These are phyloP conservation scores for Senecio squalidus DNA, from an alignment of 140 eudicot species.

Conservation along the genomic window DNA sequence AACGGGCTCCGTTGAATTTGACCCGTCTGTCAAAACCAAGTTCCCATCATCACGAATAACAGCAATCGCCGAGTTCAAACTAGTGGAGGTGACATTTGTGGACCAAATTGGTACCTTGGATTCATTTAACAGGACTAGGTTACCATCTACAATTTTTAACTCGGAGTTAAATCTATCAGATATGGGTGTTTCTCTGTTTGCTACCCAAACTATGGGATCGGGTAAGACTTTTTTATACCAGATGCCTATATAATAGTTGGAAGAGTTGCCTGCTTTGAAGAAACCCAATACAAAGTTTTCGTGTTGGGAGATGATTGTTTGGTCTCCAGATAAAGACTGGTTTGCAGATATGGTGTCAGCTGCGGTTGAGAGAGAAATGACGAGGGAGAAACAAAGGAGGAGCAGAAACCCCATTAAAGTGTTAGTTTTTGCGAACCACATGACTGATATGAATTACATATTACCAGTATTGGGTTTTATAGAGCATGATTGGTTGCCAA, in stretches of 20 bases:
- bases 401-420: neutral
- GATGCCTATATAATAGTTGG: slow-evolving; percentile 33
- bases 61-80: slow-evolving; percentile 23
- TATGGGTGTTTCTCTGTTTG: slow-evolving; percentile 39
- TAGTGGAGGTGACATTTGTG: slow-evolving; percentile 24
- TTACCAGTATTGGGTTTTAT: neutral
- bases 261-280: slow-evolving; percentile 2
- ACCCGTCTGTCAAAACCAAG: slow-evolving; percentile 34
- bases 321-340: neutral
- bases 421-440: neutral
- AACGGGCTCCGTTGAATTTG: slow-evolving; percentile 14
- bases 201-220: slow-evolving; percentile 33
- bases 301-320: neutral
- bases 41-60: slow-evolving; percentile 50
- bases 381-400: neutral
- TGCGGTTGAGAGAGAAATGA: neutral
- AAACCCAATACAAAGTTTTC: neutral
- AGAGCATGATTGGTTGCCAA: neutral
- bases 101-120: slow-evolving; percentile 34
- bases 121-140: slow-evolving; percentile 40
- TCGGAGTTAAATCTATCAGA: slow-evolving; percentile 22
- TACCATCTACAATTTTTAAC: slow-evolving; percentile 35
- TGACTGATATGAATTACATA: neutral
- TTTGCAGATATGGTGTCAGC: neutral
- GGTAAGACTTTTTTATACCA: slow-evolving; percentile 31